Conservation (phyloP, 2,329 filamentous ascomycete genomes). For the Colletotrichum sp. region DNA sequence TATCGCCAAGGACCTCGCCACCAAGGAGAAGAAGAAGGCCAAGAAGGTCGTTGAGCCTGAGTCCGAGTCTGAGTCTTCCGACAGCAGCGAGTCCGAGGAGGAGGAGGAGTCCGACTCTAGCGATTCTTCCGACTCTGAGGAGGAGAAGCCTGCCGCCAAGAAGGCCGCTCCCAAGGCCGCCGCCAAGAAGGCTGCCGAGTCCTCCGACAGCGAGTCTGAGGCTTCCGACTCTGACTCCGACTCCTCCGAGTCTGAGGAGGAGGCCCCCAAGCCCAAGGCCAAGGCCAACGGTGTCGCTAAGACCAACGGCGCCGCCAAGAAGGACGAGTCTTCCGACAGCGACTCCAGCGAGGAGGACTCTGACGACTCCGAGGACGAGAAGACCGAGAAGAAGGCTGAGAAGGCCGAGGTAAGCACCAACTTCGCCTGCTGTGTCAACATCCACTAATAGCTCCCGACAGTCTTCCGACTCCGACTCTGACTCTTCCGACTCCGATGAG, state of each 20-base stretch:
- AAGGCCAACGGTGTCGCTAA: constrained; percentile 39
- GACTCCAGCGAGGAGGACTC: constrained; percentile 25
- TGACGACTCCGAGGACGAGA: constrained; percentile 35
- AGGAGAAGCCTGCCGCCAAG: constrained; percentile 24
- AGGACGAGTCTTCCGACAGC: constrained; percentile 33
- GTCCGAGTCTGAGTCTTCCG: constrained; percentile 30
- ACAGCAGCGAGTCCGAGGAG: constrained; percentile 15
- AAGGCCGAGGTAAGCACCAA: constrained; percentile 21
- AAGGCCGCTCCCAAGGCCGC: constrained; percentile 14
- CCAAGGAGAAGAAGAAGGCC: constrained; percentile 60
- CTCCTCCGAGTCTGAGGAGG: constrained; percentile 38
- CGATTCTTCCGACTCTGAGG: constrained; percentile 29
- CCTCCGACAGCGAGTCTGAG: constrained; percentile 23
- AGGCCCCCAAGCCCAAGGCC: constrained; percentile 33
- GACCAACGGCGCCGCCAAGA: constrained; percentile 35
- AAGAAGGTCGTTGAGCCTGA: constrained; percentile 35
- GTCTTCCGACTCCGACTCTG: constrained; percentile 36
- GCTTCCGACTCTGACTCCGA: constrained; percentile 43
- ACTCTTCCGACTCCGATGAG: constrained; percentile 37
- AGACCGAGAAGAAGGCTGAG: constrained; percentile 24
- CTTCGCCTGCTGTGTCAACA: background rate
- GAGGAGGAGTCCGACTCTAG: constrained; percentile 27
- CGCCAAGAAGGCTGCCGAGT: constrained; percentile 23
- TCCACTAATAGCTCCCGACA: background rate
- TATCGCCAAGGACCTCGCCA: constrained; percentile 63